Conservation (phyloP, 345 rosid species). For the Linum trigynum region DNA sequence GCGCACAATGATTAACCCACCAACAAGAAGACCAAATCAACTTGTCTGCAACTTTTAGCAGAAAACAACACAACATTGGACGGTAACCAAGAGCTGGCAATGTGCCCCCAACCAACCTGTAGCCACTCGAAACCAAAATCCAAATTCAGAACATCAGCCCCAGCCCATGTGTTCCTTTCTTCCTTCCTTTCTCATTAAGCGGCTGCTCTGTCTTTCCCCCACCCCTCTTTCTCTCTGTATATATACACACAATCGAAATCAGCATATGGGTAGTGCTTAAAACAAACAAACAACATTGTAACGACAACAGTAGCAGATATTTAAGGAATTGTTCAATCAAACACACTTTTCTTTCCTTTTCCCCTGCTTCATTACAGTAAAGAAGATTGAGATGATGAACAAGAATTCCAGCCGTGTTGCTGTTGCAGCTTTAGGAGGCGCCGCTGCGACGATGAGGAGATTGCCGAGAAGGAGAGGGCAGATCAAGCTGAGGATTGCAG, state of each 20-base stretch:
- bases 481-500: background rate
- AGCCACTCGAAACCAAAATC: background rate
- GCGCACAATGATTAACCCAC: background rate
- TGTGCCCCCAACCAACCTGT: background rate
- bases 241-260: background rate
- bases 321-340: background rate
- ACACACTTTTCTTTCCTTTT: background rate
- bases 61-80: too few relatives aligned
- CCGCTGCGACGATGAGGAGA: background rate
- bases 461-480: background rate
- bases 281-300: too few relatives aligned
- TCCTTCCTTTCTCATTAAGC: too few relatives aligned
- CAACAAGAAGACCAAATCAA: background rate
- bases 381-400: background rate
- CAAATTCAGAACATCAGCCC: too few relatives aligned
- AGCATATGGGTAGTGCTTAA: background rate
- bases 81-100: background rate
- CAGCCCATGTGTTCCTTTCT: background rate
- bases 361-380: background rate
- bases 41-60: background rate
- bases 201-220: background rate
- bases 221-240: too few relatives aligned
- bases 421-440: background rate
- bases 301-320: background rate
- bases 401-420: background rate